Percentiles rank a stretch among this genome's conserved stretches.
Conservation (phyloP, 208 protist species). For the Crithidia bombi region DNA sequence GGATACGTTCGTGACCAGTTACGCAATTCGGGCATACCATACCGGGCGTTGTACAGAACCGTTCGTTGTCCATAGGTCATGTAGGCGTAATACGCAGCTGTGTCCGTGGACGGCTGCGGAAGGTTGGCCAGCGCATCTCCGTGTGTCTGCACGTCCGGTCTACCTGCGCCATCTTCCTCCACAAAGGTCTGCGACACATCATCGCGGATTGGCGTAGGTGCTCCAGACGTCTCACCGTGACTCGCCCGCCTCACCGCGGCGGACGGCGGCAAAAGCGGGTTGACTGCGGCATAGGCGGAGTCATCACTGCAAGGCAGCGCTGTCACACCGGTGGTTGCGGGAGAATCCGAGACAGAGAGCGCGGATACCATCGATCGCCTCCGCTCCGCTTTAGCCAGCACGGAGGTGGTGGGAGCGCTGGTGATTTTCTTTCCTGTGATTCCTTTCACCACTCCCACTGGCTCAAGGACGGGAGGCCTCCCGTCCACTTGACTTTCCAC, state of each 20-base stretch:
- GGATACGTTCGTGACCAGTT: conserved; percentile 1
- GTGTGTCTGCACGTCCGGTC: too few relatives aligned
- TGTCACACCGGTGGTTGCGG: too few relatives aligned
- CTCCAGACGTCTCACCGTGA: not conserved
- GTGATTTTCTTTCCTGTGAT: too few relatives aligned
- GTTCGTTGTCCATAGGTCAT: conserved; percentile 6
- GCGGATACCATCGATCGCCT: too few relatives aligned
- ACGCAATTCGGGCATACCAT: conserved; percentile 9
- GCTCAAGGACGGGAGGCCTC: not conserved
- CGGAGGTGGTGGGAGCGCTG: too few relatives aligned
- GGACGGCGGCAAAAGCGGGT: not conserved
- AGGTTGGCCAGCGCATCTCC: not conserved
- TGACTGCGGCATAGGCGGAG: not conserved
- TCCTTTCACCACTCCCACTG: too few relatives aligned
- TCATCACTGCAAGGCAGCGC: not conserved
- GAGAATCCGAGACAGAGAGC: too few relatives aligned
- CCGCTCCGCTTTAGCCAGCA: too few relatives aligned
- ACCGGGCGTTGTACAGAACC: conserved; percentile 4
- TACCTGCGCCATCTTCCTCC: too few relatives aligned
- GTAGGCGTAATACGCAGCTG: not conserved
- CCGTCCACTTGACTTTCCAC: not conserved
- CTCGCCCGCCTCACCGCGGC: not conserved
- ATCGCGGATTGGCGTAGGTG: too few relatives aligned
- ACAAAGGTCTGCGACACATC: too few relatives aligned
- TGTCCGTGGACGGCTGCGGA: not conserved